Evolutionary conservation across 768 basidiomycete genomes (phyloP), one percentile per base, ranked within the genome.

Genomic region (Lactarius sanguifluus): DNA sequence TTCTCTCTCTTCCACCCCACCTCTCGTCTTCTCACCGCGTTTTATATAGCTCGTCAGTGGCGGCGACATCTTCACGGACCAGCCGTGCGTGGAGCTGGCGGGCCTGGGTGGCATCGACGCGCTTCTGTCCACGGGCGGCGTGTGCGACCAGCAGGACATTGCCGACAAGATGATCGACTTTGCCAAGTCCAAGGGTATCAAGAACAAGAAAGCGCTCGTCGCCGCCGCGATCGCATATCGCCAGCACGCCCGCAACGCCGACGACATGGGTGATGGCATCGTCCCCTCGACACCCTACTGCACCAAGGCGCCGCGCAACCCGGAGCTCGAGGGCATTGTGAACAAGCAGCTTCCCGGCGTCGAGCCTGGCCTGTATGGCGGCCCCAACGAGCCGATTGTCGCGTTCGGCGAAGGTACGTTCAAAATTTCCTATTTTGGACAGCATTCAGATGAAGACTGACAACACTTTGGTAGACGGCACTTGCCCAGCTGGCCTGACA

Each of bases 341-440:
- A 82, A 85, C 69, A 79, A 77, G n/a, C 84, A 85, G 69, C 82
- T 85, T 64, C 79, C 81, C 25, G 80, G 78, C 50, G 83, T 84
- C 58, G 78, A 85, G 68, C 81, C 83, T 13, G 75, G 82, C 28
- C 60, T 85, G 25, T 85, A 83, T 73, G 85, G 84, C 64, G 81
- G 82, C 67, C 82, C 81, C 23, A 79, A 79, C 15, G 65, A 71
- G 3, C 82, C 82, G 64, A 81, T 84, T 12, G 71, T 74, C 12
- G 81, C 84, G 5, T 84, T 85, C 64, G 77, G 76, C 40, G 77
- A 76, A 62, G 69, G 82, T 81, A 64, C 72, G 80, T 75, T n/a
- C 10, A 23, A 47, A 4, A 23, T 9, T 16, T 23, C 8, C 20
- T n/a, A 5, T 5, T 3, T 9, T 8, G 18, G 7, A 23, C 5